Base-by-base conservation (phyloP, 441 rosid species). In the Cnidoscolus chayamansa region DNA sequence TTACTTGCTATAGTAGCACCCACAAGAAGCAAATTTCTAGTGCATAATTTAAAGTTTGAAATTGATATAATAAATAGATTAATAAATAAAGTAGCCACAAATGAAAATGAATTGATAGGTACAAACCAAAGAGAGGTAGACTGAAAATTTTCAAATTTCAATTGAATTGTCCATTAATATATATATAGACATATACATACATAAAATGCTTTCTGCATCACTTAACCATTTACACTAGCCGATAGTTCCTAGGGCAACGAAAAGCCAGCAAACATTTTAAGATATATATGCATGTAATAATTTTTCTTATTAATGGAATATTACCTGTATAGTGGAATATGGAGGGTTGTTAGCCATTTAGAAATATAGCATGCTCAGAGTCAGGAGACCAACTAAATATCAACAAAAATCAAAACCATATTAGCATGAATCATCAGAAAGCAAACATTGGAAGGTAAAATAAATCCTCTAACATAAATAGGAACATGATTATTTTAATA, bases 321-420 rank as follows among this genome's bases (percentile, higher is more conserved):
- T 68, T 88, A 91, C 96, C 96, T 88, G 92, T 76, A 85, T 73
- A 77, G 89, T 86, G 47, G 91, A 81, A 83, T 83, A 89, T 66
- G 88, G 92, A 56, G 87, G 82, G 74, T 92, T 89, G 71, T 90
- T 94, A 62, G 89, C 87, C 98, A 94, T 91, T 79, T 74, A 72
- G 70, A 77, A 77, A 79, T 56, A 50, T 60, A 58, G 68, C 8
- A 63, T 74, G 78, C 83, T 80, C 68, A 79, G 58, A 45, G 25
- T 25, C 25, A 25, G 25, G 25, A 73, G 32, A 72, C 75, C 70
- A 71, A 56, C 79, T 83, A 76, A 77, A 83, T 49, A 72, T 68
- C 45, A 81, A 76, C 58, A 68, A 74, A 58, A 63, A 72, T 25
- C 67, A 31, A 58, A 9, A 57, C 51, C 47, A 61, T 40, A 47